Base-by-base conservation (phyloP, 495 filamentous ascomycete species). In the Halenospora varia region DNA sequence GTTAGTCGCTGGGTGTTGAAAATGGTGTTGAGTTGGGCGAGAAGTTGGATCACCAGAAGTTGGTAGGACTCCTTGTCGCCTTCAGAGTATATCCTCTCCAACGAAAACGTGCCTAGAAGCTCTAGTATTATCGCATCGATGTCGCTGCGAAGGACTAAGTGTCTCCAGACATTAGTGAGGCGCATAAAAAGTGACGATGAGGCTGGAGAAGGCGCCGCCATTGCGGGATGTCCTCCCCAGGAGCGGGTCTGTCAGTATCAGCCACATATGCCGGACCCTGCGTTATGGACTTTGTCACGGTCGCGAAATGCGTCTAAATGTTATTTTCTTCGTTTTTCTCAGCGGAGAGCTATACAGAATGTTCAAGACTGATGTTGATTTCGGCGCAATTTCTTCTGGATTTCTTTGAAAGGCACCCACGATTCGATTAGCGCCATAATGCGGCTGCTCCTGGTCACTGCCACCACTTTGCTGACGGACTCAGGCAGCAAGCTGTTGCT, bases 101-200 rank as follows among this genome's bases (percentile, higher is more conserved):
- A 59, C 15, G 70, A 68, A 55, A 74, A 74, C 10, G 60, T 62
- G 25, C 71, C 71, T 8, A 74, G 62, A 18, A 74, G 60, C 51
- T 72, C 68, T 9, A 72, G 46, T 10, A 74, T 55, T 25, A 74
- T 68, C 51, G 68, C 64, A 55, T 74, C 70, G 40, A 72, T 51
- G 50, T 74, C 70, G 54, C 71, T 71, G 2, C 71, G 68, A 17
- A 72, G 70, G 9, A 57, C 60, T 2, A 74, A 58, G 10, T 62
- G 49, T 47, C 68, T 57, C 64, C 69, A 72, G 2, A 57, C 55
- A 54, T 65, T 68, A 2, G 53, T 57, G 20, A 74, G 64, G 3
- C 70, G 65, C 49, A 57, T 20, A 53, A 74, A 72, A n/a, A 69
- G 60, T 26, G 71, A 68, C 19, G 71, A 70, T 3, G 71, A 66